Evolutionary conservation across 139 green algal species (phyloP).

Genomic region (Desmodesmus armatus): DNA sequence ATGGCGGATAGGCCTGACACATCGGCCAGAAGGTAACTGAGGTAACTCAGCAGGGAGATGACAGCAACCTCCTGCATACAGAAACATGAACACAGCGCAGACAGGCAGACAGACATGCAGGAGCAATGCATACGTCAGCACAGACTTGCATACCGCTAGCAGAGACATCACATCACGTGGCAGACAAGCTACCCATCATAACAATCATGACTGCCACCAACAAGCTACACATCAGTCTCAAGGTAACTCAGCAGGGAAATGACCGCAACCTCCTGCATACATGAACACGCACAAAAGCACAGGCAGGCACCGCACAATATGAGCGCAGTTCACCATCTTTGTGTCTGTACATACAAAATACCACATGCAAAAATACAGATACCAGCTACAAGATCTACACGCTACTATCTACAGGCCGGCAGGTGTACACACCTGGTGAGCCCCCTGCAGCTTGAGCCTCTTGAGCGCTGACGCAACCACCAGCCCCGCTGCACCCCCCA

Average conservation of each 20-base stretch:
- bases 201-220: too few species aligned
- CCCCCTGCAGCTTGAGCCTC: constrained; percentile 25
- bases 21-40: constrained; percentile 84
- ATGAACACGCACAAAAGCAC: not conserved
- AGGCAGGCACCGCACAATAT: not conserved
- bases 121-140: not conserved
- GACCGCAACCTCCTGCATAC: constrained; percentile 69
- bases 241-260: constrained; percentile 81
- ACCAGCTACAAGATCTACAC: too few species aligned
- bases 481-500: constrained; percentile 51
- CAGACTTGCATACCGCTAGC: not conserved
- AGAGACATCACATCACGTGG: not conserved
- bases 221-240: too few species aligned
- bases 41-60: constrained; percentile 79
- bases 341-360: too few species aligned
- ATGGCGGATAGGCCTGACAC: constrained; percentile 87
- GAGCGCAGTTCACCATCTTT: too few species aligned
- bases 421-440: constrained; percentile 61
- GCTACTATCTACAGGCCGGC: too few species aligned
- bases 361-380: too few species aligned
- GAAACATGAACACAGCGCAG: not conserved
- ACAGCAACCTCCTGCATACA: constrained; percentile 70
- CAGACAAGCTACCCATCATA: too few species aligned
- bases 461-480: constrained; percentile 49
- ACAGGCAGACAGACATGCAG: not conserved